Conservation (phyloP, 495 filamentous ascomycete species). For the Xylaria castorea region DNA sequence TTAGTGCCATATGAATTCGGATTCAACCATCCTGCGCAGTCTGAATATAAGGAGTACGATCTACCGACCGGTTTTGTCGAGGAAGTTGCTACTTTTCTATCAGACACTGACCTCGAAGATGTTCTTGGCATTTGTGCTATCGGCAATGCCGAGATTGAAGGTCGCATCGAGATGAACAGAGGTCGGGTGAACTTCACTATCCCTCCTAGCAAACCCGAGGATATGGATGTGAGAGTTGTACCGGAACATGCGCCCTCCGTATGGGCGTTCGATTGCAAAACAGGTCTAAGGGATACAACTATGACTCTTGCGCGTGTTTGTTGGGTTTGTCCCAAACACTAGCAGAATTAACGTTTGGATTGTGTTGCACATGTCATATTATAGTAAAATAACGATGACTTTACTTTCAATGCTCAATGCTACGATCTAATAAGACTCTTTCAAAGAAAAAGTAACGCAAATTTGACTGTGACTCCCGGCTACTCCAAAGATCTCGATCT, state of each 20-base stretch:
- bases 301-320: slow-evolving; percentile 20
- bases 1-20: slow-evolving; percentile 18
- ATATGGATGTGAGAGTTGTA: slow-evolving; percentile 22
- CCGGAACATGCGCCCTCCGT: slow-evolving; percentile 21
- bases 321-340: slow-evolving; percentile 20
- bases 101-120: slow-evolving; percentile 15
- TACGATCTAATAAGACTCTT: background rate
- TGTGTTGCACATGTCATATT: background rate
- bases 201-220: slow-evolving; percentile 15
- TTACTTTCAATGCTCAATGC: background rate
- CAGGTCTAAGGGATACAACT: slow-evolving; percentile 11
- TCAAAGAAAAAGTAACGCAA: background rate
- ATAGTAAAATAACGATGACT: background rate
- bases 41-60: background rate
- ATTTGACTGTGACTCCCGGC: background rate
- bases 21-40: slow-evolving; percentile 21
- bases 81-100: slow-evolving; percentile 13
- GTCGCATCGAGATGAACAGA: slow-evolving; percentile 18
- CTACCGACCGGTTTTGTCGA: slow-evolving; percentile 5
- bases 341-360: background rate
- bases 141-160: slow-evolving; percentile 8
- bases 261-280: slow-evolving; percentile 18
- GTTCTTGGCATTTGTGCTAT: slow-evolving; percentile 16
- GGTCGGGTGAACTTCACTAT: slow-evolving; percentile 15
- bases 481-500: background rate